Base-by-base conservation (phyloP, 345 rosid genomes). In the Syzygium aromaticum region DNA sequence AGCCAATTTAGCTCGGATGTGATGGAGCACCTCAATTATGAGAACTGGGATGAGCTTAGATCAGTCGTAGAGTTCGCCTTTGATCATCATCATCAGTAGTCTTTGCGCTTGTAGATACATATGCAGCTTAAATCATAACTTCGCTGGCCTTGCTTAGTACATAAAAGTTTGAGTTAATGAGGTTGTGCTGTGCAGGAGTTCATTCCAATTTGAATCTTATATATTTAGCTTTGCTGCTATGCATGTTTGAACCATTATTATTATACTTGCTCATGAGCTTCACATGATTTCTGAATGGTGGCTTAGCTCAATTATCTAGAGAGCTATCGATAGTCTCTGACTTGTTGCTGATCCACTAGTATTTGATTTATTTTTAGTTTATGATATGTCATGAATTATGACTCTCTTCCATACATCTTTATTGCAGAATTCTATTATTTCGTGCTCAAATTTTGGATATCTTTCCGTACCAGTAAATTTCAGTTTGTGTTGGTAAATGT, bases 21-120 rank as follows among this genome's bases (percentile, higher is more conserved):
- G 54, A 49, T 92, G 61, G 84, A 93, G 33, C 86, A 89, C 33
- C 54, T 92, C 59, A 54, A 85, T 2, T 85, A 90, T 85, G 95
- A 88, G 51, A 94, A 90, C 46, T 96, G 96, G 96, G 99, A 96
- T 88, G 99, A 94, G 89, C 96, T 96, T 67, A 89, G 94, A 84
- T 90, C 96, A 23, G 95, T 93, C 30, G 97, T 95, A 7, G 97
- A 92, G 28, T 93, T 90, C 86, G 95, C 96, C 85, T 86, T 93
- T 22, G 91, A 91, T 88, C 93, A 61, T 51, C 52, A 84, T 52
- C 8, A 53, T 19, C 82, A 73, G 22, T 73, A 73, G 49, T 73
- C 49, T 40, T 73, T 38, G 15, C 8, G 25, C 82, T 73, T 33
- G 82, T 73, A 73, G 23, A 73, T 73, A 73, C 25, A 73, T 33